phyloP scores from a whole-genome alignment of 306 rosid genomes.

The Leucaena leucocephala region DNA sequence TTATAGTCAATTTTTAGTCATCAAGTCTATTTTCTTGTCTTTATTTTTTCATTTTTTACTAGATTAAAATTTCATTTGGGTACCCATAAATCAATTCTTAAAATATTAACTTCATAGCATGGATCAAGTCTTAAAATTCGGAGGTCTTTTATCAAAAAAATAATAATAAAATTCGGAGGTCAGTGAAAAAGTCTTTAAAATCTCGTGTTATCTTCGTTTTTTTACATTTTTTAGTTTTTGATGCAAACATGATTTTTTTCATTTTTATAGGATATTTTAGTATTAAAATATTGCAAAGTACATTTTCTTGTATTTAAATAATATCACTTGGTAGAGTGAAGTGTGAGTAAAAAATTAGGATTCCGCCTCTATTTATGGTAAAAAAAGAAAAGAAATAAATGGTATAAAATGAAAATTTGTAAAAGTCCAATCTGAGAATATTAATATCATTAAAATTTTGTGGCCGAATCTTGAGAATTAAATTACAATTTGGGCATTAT shows the following conservation, averaged over 20 bases:
- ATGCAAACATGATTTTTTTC: neutral
- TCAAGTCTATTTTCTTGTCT: slow-evolving; percentile 1
- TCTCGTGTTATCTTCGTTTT: neutral
- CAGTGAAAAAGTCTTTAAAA: neutral
- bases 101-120: neutral
- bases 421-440: neutral
- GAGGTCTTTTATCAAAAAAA: too few species aligned
- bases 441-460: neutral
- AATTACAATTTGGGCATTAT: neutral
- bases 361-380: neutral
- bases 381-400: neutral
- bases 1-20: slow-evolving; percentile 60
- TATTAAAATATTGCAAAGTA: neutral
- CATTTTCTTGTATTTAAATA: neutral
- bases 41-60: slow-evolving; percentile 11
- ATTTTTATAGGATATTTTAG: neutral
- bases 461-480: neutral
- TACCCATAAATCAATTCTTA: neutral
- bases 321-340: neutral
- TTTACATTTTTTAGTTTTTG: neutral
- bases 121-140: neutral
- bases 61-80: neutral
- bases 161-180: too few species aligned
- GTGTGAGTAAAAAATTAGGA: neutral
- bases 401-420: neutral